Evolutionary conservation across 2,329 filamentous ascomycete genomes (phyloP).

Genomic region (Venturia asperata): DNA sequence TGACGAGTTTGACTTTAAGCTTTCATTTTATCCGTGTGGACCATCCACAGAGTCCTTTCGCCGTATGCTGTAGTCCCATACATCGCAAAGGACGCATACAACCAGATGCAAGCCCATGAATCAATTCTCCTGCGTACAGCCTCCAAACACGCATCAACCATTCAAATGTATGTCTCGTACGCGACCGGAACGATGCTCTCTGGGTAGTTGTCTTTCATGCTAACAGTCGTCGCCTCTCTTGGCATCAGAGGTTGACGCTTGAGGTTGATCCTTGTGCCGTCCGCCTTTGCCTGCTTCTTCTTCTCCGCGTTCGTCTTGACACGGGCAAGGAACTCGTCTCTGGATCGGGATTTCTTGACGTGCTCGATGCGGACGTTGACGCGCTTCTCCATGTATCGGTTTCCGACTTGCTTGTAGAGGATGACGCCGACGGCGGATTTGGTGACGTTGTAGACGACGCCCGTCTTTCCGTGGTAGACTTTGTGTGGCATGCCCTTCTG

Average conservation of each 20-base stretch:
- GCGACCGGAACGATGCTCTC: conserved; percentile 87
- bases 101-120: conserved; percentile 13
- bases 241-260: conserved; percentile 83
- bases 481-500: conserved; percentile 65
- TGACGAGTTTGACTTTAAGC: background rate
- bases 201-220: conserved; percentile 72
- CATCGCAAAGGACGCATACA: conserved; percentile 1
- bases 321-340: conserved; percentile 92
- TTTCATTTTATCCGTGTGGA: background rate
- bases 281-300: conserved; percentile 87
- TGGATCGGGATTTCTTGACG: conserved; percentile 86
- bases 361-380: conserved; percentile 98
- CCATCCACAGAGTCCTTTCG: conserved; percentile 5
- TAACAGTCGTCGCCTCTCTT: conserved; percentile 72
- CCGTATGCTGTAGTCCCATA: background rate
- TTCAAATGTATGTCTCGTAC: conserved; percentile 94
- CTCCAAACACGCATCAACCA: conserved; percentile 7
- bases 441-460: conserved; percentile 69
- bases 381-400: conserved; percentile 99
- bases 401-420: conserved; percentile 99
- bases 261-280: conserved; percentile 79
- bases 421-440: conserved; percentile 97
- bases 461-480: conserved; percentile 95
- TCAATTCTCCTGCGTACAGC: conserved; percentile 6
- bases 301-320: conserved; percentile 94